Conservation (phyloP, 352 stramenopile species). For the Globisporangium nodosum region DNA sequence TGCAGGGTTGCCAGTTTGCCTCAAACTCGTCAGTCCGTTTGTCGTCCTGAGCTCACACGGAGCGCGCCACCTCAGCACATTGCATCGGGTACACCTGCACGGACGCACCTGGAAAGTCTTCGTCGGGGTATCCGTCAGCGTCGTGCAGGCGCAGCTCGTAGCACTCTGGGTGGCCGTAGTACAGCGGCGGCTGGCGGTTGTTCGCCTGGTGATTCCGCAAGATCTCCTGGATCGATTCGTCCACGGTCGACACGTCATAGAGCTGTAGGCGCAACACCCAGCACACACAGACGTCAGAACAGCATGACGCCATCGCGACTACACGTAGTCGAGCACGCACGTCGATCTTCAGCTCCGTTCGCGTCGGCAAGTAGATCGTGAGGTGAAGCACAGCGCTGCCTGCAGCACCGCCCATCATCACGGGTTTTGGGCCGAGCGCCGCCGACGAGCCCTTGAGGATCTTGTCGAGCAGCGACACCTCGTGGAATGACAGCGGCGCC, state of each 20-base stretch:
- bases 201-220: constrained; percentile 67
- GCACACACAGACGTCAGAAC: too few species aligned
- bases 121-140: constrained; percentile 75
- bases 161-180: constrained; percentile 84
- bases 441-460: constrained; percentile 54
- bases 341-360: constrained; percentile 86
- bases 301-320: too few species aligned
- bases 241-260: constrained; percentile 82
- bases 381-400: constrained; percentile 71
- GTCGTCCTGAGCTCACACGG: neutral
- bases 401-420: constrained; percentile 42
- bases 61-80: neutral
- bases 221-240: constrained; percentile 85
- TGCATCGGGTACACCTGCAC: neutral
- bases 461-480: constrained; percentile 73
- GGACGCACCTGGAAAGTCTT: constrained; percentile 73
- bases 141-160: constrained; percentile 85
- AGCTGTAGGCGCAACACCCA: constrained; percentile 29
- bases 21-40: neutral
- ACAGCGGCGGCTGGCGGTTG: constrained; percentile 53
- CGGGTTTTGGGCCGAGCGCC: constrained; percentile 46
- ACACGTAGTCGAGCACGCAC: constrained; percentile 17
- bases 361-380: constrained; percentile 82
- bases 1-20: constrained; percentile 8
- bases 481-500: constrained; percentile 50